Conservation (phyloP, 306 rosid species). For the Geum urbanum region DNA sequence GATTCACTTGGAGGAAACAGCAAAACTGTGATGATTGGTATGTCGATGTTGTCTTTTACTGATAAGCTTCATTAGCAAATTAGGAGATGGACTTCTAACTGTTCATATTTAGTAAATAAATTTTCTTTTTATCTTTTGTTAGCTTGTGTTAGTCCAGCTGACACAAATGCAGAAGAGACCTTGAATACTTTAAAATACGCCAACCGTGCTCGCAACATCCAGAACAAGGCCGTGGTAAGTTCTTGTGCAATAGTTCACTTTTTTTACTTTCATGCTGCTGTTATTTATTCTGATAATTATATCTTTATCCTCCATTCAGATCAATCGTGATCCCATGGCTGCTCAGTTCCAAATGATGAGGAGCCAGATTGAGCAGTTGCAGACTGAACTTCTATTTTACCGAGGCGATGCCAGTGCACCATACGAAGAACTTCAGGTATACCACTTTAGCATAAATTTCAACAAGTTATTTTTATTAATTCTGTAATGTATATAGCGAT, state of each 20-base stretch:
- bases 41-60: conserved; percentile 5
- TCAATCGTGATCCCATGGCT: conserved; percentile 88
- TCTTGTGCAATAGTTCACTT: conserved; percentile 1
- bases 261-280: conserved; percentile 16
- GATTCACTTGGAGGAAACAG: conserved; percentile 98
- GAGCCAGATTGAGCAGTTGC: conserved; percentile 88
- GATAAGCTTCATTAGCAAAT: conserved; percentile 2
- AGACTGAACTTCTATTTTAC: conserved; percentile 72
- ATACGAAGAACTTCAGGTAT: conserved; percentile 85
- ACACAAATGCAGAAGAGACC: conserved; percentile 95
- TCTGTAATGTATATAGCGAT: background rate
- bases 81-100: background rate
- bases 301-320: conserved; percentile 33
- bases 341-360: conserved; percentile 75
- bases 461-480: conserved; percentile 12
- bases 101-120: background rate
- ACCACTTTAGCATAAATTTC: conserved; percentile 2
- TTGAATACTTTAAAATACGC: conserved; percentile 96
- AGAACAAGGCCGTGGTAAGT: conserved; percentile 94
- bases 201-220: conserved; percentile 96
- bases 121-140: conserved; percentile 23
- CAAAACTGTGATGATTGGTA: conserved; percentile 99
- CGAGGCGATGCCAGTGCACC: conserved; percentile 70
- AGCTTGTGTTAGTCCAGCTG: conserved; percentile 99
- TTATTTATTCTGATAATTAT: conserved; percentile 9